Conservation (phyloP, 2,329 filamentous ascomycete species). For the Diaporthe citriasiana region DNA sequence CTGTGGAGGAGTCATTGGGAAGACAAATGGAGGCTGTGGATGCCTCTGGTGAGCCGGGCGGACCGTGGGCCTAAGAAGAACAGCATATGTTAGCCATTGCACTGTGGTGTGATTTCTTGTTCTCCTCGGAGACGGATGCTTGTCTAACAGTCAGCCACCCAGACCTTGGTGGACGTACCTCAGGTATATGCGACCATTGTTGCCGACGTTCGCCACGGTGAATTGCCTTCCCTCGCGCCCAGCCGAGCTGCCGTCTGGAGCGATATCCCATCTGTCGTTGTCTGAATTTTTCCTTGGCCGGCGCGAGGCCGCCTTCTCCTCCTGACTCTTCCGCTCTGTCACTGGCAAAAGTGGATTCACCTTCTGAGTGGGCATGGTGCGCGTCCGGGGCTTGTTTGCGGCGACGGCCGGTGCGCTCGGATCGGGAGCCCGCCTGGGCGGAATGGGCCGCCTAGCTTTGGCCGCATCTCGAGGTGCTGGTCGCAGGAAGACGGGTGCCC, state of each 20-base stretch:
- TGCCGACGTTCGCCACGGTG: constrained; percentile 84
- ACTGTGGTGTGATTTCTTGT: too few relatives aligned
- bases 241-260: constrained; percentile 72
- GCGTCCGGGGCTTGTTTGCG: constrained; percentile 48
- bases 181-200: constrained; percentile 86
- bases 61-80: constrained; percentile 66
- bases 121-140: neutral
- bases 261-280: constrained; percentile 67
- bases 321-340: constrained; percentile 62
- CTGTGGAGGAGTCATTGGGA: constrained; percentile 72
- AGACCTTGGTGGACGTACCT: constrained; percentile 67
- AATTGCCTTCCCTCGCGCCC: constrained; percentile 80
- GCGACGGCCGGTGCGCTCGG: neutral
- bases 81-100: constrained; percentile 1
- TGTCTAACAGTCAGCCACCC: neutral
- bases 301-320: constrained; percentile 53
- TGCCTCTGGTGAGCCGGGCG: constrained; percentile 73
- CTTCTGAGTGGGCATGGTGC: constrained; percentile 46
- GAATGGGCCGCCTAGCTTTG: constrained; percentile 36
- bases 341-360: constrained; percentile 59
- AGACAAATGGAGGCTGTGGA: constrained; percentile 72
- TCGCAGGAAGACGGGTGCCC: constrained; percentile 32
- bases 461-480: constrained; percentile 36
- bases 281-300: constrained; percentile 67
- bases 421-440: constrained; percentile 29